phyloP scores from a whole-genome alignment of 78 protist species.

The Dictyostelium citrinum region DNA sequence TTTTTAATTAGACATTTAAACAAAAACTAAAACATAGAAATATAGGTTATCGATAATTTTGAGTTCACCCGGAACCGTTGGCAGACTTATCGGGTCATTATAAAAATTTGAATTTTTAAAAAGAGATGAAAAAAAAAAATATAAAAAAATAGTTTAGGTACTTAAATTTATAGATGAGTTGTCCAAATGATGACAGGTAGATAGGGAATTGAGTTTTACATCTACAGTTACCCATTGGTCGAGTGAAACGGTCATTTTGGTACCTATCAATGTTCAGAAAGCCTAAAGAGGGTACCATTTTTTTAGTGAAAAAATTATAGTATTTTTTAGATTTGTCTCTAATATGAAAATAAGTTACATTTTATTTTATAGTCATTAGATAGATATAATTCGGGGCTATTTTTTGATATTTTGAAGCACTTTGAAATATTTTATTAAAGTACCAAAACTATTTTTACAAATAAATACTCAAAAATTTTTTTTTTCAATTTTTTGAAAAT shows the following conservation, averaged over 20 bases:
- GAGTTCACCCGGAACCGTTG: background rate
- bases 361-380: too few species aligned
- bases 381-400: background rate
- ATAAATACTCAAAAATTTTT: too few species aligned
- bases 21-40: background rate
- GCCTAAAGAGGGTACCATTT: background rate
- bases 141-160: too few species aligned
- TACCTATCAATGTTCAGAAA: too few species aligned
- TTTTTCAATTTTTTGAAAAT: background rate
- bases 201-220: too few species aligned
- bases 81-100: background rate
- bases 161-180: background rate
- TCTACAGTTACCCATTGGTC: background rate
- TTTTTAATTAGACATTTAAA: too few species aligned
- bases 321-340: too few species aligned
- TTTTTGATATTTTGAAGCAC: background rate
- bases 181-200: background rate
- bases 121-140: too few species aligned
- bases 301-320: background rate
- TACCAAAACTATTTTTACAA: background rate
- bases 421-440: background rate
- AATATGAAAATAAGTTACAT: too few species aligned
- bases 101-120: background rate
- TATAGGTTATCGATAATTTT: background rate
- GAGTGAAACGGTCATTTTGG: background rate